Base-by-base conservation (phyloP, 129 eudicot genomes). In the Sambucus nigra region DNA sequence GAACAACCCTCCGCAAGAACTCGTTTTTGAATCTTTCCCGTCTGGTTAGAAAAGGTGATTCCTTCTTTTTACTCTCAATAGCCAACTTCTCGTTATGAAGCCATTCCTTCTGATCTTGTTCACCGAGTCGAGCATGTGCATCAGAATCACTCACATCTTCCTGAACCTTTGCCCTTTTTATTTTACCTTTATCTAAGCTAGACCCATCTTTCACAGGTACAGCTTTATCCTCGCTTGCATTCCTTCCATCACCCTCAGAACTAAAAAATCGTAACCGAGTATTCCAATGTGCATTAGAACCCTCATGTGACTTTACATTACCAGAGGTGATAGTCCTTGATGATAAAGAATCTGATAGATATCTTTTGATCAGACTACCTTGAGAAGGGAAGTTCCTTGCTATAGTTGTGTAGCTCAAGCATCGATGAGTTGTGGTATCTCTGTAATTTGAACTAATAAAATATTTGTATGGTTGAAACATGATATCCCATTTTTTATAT, bases 81-180 rank as follows among this genome's bases (percentile, higher is more conserved):
- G 95, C 79, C 66, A 82, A 61, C 69, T 80, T 91, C 81, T 91
- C 99, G 46, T 77, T 86, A 22, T 55, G 60, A 23, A 91, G 84
- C 99, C 99, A 91, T 53, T 86, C 99, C 74, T 72, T 74, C 57
- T 91, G 99, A 74, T 91, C 99, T 73, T 77, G 89, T 64, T 82
- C 89, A 11, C 91, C 89, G 13, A 91, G 81, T 47, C 76, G 76
- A 58, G 95, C 84, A 80, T 86, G 99, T 45, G 81, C 78, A 75
- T 84, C 94, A 56, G 29, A 69, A 41, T 72, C 70, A 66, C 53
- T 57, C 50, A 51, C 60, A 47, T 54, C 73, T 25, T 45, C 80
- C 9, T 67, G 49, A 11, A 70, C 47, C 54, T 60, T 71, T 53
- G 59, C 74, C 11, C 41, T 47, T 25, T 24, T 38, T n/a, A 61